phyloP scores from a whole-genome alignment of 2,329 filamentous ascomycete species.

The Aureobasidium mangrovei region DNA sequence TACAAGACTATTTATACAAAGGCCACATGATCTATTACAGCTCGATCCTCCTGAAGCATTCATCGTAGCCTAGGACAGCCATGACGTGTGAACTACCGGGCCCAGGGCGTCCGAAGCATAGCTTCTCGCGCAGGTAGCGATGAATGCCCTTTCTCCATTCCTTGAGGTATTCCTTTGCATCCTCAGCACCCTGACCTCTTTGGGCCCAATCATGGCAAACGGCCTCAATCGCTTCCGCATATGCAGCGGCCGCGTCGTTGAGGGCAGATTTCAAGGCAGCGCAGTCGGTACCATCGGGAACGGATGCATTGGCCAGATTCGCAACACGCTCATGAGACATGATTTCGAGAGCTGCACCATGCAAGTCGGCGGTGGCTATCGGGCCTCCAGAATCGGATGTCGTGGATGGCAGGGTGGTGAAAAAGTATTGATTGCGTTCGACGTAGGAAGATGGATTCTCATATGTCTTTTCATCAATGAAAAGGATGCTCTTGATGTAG shows the following conservation, averaged over 20 bases:
- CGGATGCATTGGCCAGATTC: too few relatives aligned
- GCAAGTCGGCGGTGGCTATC: slow-evolving; percentile 2
- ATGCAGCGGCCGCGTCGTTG: neutral
- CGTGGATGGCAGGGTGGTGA: slow-evolving; percentile 25
- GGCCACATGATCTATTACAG: neutral
- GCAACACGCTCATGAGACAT: neutral
- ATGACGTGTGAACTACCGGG: slow-evolving; percentile 47
- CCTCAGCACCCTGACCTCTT: slow-evolving; percentile 14
- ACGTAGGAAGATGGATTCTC: slow-evolving; percentile 48
- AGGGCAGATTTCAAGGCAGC: neutral
- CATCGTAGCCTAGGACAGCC: slow-evolving; percentile 46
- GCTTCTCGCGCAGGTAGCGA: slow-evolving; percentile 48
- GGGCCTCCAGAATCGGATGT: neutral
- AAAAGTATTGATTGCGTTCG: slow-evolving; percentile 50
- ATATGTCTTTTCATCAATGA: slow-evolving; percentile 49
- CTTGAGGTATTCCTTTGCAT: slow-evolving; percentile 17
- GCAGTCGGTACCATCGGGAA: neutral
- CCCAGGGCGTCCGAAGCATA: slow-evolving; percentile 45
- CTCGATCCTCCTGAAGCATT: slow-evolving; percentile 34
- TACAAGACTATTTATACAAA: neutral
- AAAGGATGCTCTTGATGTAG: slow-evolving; percentile 45
- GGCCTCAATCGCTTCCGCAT: neutral
- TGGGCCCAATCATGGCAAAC: neutral
- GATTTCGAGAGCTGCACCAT: neutral
- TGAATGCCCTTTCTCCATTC: slow-evolving; percentile 35